Evolutionary conservation across 805 yeast species (phyloP).

Genomic region (Myxozyma mucilagina): DNA sequence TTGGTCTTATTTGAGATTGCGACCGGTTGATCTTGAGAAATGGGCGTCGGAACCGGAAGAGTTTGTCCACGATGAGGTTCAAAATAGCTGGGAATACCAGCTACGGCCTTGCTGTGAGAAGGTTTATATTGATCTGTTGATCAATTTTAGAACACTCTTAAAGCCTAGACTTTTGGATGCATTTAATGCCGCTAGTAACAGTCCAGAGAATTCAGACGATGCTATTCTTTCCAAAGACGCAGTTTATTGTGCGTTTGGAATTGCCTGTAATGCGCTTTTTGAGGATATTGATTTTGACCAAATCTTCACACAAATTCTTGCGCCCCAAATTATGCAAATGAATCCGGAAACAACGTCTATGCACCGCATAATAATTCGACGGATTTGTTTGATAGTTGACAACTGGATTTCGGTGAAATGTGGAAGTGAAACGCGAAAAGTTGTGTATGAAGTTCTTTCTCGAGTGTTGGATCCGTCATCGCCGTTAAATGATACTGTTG

Average conservation of each 20-base stretch:
- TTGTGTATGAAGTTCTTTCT: conserved; percentile 59
- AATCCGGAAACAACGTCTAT: conserved; percentile 43
- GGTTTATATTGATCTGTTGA: conserved; percentile 72
- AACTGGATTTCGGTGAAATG: conserved; percentile 79
- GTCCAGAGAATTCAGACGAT: conserved; percentile 31
- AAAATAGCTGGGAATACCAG: conserved; percentile 78
- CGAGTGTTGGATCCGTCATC: conserved; percentile 50
- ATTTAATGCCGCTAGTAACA: conserved; percentile 9
- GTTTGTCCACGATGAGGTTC: conserved; percentile 81
- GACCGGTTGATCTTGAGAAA: conserved; percentile 72
- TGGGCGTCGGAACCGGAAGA: conserved; percentile 92
- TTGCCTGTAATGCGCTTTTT: conserved; percentile 65
- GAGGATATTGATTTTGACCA: conserved; percentile 69
- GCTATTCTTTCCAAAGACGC: conserved; percentile 75
- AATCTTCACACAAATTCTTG: conserved; percentile 47
- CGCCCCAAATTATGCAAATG: conserved; percentile 59
- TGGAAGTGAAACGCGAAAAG: conserved; percentile 55
- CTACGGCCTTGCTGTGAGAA: conserved; percentile 85
- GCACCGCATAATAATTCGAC: conserved; percentile 65
- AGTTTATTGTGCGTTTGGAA: conserved; percentile 76
- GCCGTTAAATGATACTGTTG: conserved; percentile 71
- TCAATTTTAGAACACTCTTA: conserved; percentile 58
- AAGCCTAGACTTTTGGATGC: conserved; percentile 41
- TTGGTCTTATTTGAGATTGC: conserved; percentile 68
- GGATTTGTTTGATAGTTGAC: conserved; percentile 71